phyloP scores from a whole-genome alignment of 768 basidiomycete species.

The Amanita phalloides region DNA sequence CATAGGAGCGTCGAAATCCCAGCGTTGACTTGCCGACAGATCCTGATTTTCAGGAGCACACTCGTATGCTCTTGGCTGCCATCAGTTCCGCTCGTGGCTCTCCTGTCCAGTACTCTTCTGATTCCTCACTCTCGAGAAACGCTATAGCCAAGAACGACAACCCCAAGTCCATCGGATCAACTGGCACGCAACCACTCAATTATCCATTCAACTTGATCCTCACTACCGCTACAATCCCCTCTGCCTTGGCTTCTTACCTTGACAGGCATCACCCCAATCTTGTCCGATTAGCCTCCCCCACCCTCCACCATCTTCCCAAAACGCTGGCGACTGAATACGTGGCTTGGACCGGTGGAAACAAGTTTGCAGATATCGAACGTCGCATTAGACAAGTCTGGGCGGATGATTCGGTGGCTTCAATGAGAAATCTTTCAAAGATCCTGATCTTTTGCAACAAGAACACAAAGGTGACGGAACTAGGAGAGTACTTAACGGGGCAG shows the following conservation, averaged over 20 bases:
- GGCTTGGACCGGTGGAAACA: conserved; percentile 70
- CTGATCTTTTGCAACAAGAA: conserved; percentile 80
- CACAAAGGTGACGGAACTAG: conserved; percentile 54
- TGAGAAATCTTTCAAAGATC: conserved; percentile 43
- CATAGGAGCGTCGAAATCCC: background rate
- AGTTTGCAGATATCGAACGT: conserved; percentile 68
- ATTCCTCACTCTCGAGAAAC: conserved; percentile 10
- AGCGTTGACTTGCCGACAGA: conserved; percentile 31
- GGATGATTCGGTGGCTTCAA: conserved; percentile 35
- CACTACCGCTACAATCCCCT: conserved; percentile 82
- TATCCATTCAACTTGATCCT: conserved; percentile 79
- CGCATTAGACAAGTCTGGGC: conserved; percentile 69
- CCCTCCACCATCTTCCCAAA: conserved; percentile 68
- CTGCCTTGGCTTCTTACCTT: conserved; percentile 57
- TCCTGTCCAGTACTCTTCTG: conserved; percentile 23
- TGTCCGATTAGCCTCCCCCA: conserved; percentile 70
- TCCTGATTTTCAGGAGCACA: conserved; percentile 72
- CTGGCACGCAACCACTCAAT: conserved; percentile 20
- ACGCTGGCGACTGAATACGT: conserved; percentile 65
- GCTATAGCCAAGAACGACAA: conserved; percentile 11
- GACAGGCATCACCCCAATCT: conserved; percentile 49
- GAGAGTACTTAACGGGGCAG: conserved; percentile 43
- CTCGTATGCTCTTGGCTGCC: conserved; percentile 57
- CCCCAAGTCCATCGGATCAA: conserved; percentile 5
- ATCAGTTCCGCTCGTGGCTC: conserved; percentile 53